These are phyloP conservation scores for Aspergillus carbonarius DNA, from an alignment of 2,329 filamentous ascomycete species.

Conservation along the genomic window DNA sequence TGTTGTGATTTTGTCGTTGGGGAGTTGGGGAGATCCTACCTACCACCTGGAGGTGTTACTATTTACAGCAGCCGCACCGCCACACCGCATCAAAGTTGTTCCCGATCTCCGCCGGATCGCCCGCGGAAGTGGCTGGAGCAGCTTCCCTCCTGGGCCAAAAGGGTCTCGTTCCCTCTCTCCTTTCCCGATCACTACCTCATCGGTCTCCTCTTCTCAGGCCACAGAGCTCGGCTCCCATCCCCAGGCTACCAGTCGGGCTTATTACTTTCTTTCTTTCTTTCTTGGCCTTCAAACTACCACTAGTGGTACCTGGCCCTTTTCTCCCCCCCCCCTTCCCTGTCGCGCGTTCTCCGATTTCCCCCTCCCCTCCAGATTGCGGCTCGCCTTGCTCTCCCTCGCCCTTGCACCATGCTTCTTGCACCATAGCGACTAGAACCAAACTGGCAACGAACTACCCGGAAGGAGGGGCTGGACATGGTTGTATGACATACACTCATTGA, in stretches of 20 bases:
- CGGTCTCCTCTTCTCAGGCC: background rate
- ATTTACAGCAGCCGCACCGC: conserved; percentile 21
- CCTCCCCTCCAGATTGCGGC: conserved; percentile 8
- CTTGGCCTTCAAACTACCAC: background rate
- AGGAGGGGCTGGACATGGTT: conserved; percentile 29
- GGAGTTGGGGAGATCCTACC: too few species aligned
- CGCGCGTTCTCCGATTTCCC: conserved; percentile 9
- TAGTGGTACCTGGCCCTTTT: background rate
- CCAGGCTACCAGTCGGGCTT: background rate
- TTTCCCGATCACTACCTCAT: conserved; percentile 5
- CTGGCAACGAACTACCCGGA: background rate
- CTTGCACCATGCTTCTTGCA: conserved; percentile 26
- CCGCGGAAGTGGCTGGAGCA: conserved; percentile 31
- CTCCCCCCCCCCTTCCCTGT: background rate
- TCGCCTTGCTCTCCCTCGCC: conserved; percentile 7
- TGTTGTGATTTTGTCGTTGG: too few species aligned
- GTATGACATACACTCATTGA: conserved; percentile 22
- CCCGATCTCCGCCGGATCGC: conserved; percentile 28
- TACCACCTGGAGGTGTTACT: too few species aligned
- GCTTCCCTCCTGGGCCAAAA: conserved; percentile 12
- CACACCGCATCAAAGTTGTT: conserved; percentile 33
- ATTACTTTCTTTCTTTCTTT: background rate
- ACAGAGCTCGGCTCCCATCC: background rate
- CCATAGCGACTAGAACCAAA: conserved; percentile 13
- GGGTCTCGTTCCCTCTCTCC: conserved; percentile 10